phyloP scores from a whole-genome alignment of 768 basidiomycete genomes.

The Pisolithus sp. region DNA sequence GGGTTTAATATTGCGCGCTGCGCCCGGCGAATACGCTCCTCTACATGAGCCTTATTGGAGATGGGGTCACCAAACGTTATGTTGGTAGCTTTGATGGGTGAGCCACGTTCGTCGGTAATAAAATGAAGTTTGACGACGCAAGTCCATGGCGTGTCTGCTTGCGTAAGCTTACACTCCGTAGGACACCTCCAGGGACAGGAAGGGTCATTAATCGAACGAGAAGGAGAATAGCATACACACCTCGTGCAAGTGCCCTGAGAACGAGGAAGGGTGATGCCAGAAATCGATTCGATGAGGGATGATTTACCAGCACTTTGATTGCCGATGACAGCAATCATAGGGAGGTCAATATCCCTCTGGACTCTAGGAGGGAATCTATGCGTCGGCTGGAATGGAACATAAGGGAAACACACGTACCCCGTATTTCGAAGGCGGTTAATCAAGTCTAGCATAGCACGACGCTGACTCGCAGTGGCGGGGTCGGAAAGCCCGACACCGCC shows the following conservation, averaged over 20 bases:
- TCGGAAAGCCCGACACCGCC: conserved; percentile 47
- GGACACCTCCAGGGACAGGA: conserved; percentile 37
- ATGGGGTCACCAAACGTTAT: conserved; percentile 45
- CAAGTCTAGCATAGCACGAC: conserved; percentile 50
- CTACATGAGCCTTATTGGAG: conserved; percentile 45
- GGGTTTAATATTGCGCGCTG: conserved; percentile 65
- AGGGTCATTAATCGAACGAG: background rate
- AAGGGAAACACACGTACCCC: conserved; percentile 35
- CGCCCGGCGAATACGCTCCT: conserved; percentile 60
- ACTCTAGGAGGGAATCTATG: conserved; percentile 35
- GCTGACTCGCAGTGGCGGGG: conserved; percentile 32
- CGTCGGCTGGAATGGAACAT: background rate
- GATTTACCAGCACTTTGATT: conserved; percentile 73
- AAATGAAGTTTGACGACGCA: conserved; percentile 46
- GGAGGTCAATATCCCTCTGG: conserved; percentile 64
- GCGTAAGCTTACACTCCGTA: conserved; percentile 48
- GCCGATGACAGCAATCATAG: conserved; percentile 68
- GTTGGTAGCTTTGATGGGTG: conserved; percentile 31
- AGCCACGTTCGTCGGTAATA: conserved; percentile 33
- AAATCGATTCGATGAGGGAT: conserved; percentile 71
- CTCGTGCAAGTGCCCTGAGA: conserved; percentile 74
- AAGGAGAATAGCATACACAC: conserved; percentile 24
- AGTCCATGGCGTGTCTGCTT: conserved; percentile 37
- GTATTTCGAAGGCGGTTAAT: conserved; percentile 56
- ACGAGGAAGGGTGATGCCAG: conserved; percentile 63